These are phyloP conservation scores for Claviceps spartinae DNA, from an alignment of 2,329 filamentous ascomycete genomes.

Conservation along the genomic window DNA sequence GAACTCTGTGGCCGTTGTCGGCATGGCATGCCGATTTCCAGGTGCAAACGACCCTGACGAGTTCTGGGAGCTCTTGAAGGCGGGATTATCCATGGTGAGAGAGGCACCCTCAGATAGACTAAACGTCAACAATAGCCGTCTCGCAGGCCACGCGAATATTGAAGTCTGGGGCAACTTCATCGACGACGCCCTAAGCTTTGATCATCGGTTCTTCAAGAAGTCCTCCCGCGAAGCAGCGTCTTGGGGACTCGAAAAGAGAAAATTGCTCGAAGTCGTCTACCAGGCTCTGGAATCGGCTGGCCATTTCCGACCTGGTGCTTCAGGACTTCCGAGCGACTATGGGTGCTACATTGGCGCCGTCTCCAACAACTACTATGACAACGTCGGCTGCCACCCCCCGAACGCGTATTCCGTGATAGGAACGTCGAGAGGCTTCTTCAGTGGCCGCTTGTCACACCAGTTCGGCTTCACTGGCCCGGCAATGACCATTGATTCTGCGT, in stretches of 20 bases:
- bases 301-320: neutral
- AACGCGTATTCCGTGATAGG: conserved; percentile 2
- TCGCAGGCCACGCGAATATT: neutral
- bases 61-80: conserved; percentile 16
- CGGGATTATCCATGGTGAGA: neutral
- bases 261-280: neutral
- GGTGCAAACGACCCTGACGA: conserved; percentile 19
- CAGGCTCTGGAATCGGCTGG: neutral
- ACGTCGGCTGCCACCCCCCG: neutral
- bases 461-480: conserved; percentile 5
- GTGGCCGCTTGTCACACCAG: conserved; percentile 4
- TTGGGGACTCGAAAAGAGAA: conserved; percentile 35
- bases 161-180: conserved; percentile 26
- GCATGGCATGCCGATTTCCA: conserved; percentile 25
- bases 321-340: neutral
- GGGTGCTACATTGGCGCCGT: conserved; percentile 4
- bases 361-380: conserved; percentile 5
- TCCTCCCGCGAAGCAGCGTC: conserved; percentile 48
- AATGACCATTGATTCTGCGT: conserved; percentile 6
- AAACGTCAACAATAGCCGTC: neutral
- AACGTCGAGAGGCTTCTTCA: neutral
- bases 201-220: conserved; percentile 58
- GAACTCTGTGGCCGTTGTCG: conserved; percentile 22
- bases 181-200: conserved; percentile 50
- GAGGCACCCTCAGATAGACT: neutral